A percentile compares a stretch with the other conserved stretches of the same genome.
Conservation (phyloP, 345 rosid genomes). For the Eucalyptus caleyi region DNA sequence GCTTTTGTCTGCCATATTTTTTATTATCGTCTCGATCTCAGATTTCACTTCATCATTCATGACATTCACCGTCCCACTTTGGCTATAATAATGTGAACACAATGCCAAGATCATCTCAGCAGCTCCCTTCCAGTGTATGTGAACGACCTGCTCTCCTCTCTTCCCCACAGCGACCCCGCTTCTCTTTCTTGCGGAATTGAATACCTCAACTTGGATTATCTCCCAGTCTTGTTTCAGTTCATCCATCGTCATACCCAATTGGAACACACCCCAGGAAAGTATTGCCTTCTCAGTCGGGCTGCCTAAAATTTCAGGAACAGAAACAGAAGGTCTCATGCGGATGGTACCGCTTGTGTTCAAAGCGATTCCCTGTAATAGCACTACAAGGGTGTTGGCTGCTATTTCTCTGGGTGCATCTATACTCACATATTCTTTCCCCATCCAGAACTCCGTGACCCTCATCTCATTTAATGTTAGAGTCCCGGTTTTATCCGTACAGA, state of each 20-base stretch:
- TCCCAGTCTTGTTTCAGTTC: constrained; percentile 7
- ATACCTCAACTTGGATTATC: constrained; percentile 45
- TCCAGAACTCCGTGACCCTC: constrained; percentile 52
- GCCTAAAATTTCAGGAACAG: constrained; percentile 38
- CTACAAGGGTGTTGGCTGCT: constrained; percentile 4
- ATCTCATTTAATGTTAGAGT: constrained; percentile 59
- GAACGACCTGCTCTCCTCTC: constrained; percentile 9
- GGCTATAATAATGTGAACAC: constrained; percentile 51
- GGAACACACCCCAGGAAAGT: constrained; percentile 51
- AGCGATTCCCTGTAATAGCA: constrained; percentile 44
- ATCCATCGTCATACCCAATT: constrained; percentile 28
- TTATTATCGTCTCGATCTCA: constrained; percentile 29
- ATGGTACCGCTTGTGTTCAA: constrained; percentile 54
- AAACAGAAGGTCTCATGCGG: constrained; percentile 10
- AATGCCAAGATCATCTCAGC: constrained; percentile 61
- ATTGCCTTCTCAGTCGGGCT: constrained; percentile 69
- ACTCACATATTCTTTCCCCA: constrained; percentile 19
- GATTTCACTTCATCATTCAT: constrained; percentile 13
- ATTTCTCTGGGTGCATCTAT: background rate
- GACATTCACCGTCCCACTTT: constrained; percentile 14
- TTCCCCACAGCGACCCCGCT: constrained; percentile 42
- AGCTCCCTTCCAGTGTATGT: constrained; percentile 73
- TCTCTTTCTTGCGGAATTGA: constrained; percentile 54
- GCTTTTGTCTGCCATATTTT: constrained; percentile 53
- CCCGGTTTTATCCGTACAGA: constrained; percentile 74